Percentiles rank a stretch among this genome's conserved stretches.
phyloP scores from a whole-genome alignment of 202 grass and related monocot species.

The Bolboschoenoplectus hybrid region DNA sequence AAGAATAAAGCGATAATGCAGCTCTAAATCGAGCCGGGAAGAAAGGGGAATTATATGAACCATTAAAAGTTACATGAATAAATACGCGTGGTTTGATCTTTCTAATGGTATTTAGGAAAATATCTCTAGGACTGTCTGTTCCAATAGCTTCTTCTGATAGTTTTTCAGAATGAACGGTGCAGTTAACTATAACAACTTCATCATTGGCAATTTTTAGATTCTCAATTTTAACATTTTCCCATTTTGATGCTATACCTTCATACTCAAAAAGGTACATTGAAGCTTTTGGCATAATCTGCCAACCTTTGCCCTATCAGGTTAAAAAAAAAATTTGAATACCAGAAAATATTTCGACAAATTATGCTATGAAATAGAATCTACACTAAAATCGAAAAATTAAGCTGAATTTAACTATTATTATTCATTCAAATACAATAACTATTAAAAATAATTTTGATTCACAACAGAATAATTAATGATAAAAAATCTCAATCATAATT shows the following conservation, averaged over 20 bases:
- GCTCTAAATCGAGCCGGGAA: conserved; percentile 56
- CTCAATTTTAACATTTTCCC: conserved; percentile 58
- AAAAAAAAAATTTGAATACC: too few relatives aligned
- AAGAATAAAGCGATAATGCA: conserved; percentile 47
- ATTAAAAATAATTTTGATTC: too few relatives aligned
- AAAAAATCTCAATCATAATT: too few relatives aligned
- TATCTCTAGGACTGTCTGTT: conserved; percentile 59
- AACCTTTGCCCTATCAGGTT: conserved; percentile 56
- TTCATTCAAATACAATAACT: too few relatives aligned
- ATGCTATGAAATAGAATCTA: too few relatives aligned
- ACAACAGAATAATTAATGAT: too few relatives aligned
- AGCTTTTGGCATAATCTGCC: conserved; percentile 70
- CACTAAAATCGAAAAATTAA: too few relatives aligned
- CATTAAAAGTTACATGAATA: conserved; percentile 47
- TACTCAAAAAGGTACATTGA: conserved; percentile 82
- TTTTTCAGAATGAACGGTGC: conserved; percentile 56
- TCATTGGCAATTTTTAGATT: conserved; percentile 72
- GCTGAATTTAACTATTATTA: too few relatives aligned
- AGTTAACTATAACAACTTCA: conserved; percentile 78
- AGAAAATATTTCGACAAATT: too few relatives aligned
- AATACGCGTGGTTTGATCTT: conserved; percentile 55
- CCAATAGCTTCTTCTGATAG: conserved; percentile 71
- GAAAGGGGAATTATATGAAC: conserved; percentile 55
- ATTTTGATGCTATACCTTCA: conserved; percentile 64
- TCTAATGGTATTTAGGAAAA: conserved; percentile 48